Evolutionary conservation across 2,329 filamentous ascomycete species (phyloP).

Genomic region (Alternaria burnsii): DNA sequence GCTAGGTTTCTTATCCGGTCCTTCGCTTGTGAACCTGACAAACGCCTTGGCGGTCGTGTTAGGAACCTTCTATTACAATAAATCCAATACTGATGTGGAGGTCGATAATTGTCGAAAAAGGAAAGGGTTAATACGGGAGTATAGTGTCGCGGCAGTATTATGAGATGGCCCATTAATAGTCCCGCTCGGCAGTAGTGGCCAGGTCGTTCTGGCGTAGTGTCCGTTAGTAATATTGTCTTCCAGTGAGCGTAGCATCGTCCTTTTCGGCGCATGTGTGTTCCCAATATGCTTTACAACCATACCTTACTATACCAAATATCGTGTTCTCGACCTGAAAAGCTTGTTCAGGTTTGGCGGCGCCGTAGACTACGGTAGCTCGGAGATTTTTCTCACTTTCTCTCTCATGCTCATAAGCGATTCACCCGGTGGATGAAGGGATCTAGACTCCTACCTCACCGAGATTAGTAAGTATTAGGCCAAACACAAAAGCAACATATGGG

Average conservation of each 20-base stretch:
- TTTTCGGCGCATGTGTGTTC: not conserved
- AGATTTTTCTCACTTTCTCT: constrained; percentile 2
- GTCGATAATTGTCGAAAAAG: not conserved
- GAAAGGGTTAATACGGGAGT: not conserved
- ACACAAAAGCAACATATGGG: no score
- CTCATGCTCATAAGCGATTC: constrained; percentile 1
- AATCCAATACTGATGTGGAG: not conserved
- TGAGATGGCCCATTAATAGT: not conserved
- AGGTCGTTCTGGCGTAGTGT: not conserved
- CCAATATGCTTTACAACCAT: no score
- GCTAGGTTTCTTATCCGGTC: no score
- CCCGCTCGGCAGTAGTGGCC: not conserved
- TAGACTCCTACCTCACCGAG: not conserved
- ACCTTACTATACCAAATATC: not conserved
- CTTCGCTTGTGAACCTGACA: no score
- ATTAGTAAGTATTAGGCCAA: not conserved
- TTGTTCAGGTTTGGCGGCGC: not conserved
- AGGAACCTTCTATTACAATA: not conserved
- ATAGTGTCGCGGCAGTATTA: not conserved
- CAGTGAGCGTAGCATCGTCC: not conserved
- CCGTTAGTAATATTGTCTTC: not conserved
- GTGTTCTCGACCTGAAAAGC: not conserved
- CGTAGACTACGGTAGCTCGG: not conserved
- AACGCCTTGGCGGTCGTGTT: no score
- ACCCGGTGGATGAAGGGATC: not conserved